Evolutionary conservation across 2,329 filamentous ascomycete species (phyloP), one percentile per base, ranked within the genome.

Genomic region (Sclerotinia nivalis): DNA sequence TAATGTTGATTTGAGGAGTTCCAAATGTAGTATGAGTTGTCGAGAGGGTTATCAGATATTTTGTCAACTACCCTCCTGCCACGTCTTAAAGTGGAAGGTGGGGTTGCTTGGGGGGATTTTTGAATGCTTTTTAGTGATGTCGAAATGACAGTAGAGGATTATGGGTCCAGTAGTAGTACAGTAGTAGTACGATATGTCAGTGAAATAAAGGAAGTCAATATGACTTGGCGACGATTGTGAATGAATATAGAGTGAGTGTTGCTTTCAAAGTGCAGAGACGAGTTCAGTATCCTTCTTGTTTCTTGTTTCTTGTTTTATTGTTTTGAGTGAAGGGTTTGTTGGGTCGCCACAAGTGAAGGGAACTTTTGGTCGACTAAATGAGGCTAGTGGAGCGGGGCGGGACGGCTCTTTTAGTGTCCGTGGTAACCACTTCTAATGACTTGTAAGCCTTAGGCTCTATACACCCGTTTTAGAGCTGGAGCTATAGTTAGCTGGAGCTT

Each of bases 11-110:
- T 64, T 64, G 60, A 25, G 20, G 20, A 25, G 47, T 50, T 52
- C 31, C 22, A 13, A 37, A 64, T 20, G 60, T 50, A 50, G 31
- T 50, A 25, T 52, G 60, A 64, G 60, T 52, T 52, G 60, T 50
- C 45, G 60, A 37, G 45, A 15, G 40, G 15, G 31, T 37, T 52
- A 50, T 64, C 31, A 37, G 60, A 52, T 64, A 50, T 64, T 40
- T n/a, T 20, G 45, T 64, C 45, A 50, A 52, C n/a, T 64, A 31
- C 47, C 25, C 60, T 64, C 60, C 47, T 64, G 60, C 60, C 60
- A 64, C 60, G 60, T 64, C 60, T 64, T 10, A 64, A 64, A 50
- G 31, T 64, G 45, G 60, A 64, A 64, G 60, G 60, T 64, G 60
- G 56, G 34, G 56, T 25, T 25, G 56, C 10, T 15, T 25, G n/a